These are phyloP conservation scores for Bruguiera sexangula DNA, from an alignment of 345 rosid genomes.

Conservation along the genomic window DNA sequence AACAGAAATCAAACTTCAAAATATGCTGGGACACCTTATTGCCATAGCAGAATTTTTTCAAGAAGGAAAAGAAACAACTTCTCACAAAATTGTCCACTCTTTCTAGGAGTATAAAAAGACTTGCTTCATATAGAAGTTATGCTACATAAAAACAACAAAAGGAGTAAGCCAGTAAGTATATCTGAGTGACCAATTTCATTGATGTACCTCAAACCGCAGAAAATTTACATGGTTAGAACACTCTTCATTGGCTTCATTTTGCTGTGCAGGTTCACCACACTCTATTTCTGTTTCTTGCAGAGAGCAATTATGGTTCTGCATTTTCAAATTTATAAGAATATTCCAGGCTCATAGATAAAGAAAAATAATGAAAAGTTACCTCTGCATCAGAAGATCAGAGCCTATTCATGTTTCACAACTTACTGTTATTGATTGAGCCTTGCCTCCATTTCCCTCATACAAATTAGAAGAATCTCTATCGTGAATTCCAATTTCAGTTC, in stretches of 20 bases:
- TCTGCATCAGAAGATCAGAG: not conserved
- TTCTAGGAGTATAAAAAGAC: not conserved
- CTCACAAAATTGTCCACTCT: not conserved
- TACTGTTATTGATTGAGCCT: constrained; percentile 39
- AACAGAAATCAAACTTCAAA: constrained; percentile 2
- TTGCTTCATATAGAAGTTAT: not conserved
- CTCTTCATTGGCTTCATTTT: constrained; percentile 31
- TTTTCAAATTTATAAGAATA: constrained; percentile 10
- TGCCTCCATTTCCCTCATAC: constrained; percentile 25
- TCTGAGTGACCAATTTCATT: not conserved
- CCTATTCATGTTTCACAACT: not conserved
- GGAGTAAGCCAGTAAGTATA: not conserved
- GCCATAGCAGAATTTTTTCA: not conserved
- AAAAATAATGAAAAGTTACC: constrained; percentile 9
- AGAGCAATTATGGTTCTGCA: constrained; percentile 34
- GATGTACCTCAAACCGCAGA: constrained; percentile 77
- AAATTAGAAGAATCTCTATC: constrained; percentile 22
- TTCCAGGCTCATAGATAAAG: constrained; percentile 6
- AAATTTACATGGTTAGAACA: constrained; percentile 36
- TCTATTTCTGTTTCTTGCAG: constrained; percentile 19
- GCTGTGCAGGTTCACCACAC: constrained; percentile 28
- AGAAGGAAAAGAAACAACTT: not conserved
- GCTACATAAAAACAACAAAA: not conserved
- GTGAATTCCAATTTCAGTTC: constrained; percentile 22
- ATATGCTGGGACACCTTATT: not conserved